These are phyloP conservation scores for Fonsecaea multimorphosa DNA, from an alignment of 2,329 filamentous ascomycete genomes.

Conservation along the genomic window DNA sequence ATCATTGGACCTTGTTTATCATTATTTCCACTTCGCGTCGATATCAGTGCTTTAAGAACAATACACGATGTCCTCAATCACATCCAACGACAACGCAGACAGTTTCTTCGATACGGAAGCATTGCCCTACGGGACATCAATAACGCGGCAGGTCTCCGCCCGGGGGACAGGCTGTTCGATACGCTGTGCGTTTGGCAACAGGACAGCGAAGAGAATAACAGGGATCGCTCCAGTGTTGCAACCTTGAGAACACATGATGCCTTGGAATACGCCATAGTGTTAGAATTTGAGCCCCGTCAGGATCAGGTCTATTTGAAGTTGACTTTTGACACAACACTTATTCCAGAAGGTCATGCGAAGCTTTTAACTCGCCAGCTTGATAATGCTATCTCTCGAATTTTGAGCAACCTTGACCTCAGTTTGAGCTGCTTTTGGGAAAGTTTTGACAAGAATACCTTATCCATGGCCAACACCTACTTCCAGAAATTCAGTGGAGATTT, in stretches of 20 bases:
- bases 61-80: conserved; percentile 67
- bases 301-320: conserved; percentile 57
- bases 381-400: conserved; percentile 54
- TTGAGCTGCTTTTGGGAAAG: conserved; percentile 37
- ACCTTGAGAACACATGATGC: conserved; percentile 70
- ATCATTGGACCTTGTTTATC: conserved; percentile 81
- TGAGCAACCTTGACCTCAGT: conserved; percentile 45
- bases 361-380: conserved; percentile 68
- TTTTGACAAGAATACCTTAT: conserved; percentile 46
- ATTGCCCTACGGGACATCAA: conserved; percentile 74
- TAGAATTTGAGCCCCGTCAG: conserved; percentile 73
- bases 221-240: conserved; percentile 52
- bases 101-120: conserved; percentile 67
- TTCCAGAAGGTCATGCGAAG: conserved; percentile 63
- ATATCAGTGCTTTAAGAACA: conserved; percentile 59
- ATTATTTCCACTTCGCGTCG: conserved; percentile 73
- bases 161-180: conserved; percentile 71
- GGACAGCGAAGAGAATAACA: conserved; percentile 57
- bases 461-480: conserved; percentile 56
- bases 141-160: conserved; percentile 61
- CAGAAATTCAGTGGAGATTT: conserved; percentile 45
- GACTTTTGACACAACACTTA: conserved; percentile 60
- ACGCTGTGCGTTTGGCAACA: conserved; percentile 86
- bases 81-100: conserved; percentile 70
- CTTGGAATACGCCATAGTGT: conserved; percentile 74